Evolutionary conservation across 2,329 filamentous ascomycete species (phyloP).

Genomic region (Tricladium varicosporioides): DNA sequence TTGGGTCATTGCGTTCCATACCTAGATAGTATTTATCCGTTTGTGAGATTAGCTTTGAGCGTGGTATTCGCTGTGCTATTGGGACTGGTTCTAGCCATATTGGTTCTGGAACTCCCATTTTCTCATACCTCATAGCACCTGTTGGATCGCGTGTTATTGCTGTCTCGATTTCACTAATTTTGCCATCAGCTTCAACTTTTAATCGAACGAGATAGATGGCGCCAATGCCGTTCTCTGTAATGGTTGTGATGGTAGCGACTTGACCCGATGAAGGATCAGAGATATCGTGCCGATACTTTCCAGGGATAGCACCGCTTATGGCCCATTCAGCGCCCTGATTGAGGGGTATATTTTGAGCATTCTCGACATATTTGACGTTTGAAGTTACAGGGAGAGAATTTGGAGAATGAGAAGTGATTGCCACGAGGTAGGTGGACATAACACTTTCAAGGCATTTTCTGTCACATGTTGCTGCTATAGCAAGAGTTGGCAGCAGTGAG

Average conservation of each 20-base stretch:
- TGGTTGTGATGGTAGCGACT: slow-evolving; percentile 7
- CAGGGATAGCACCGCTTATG: background rate
- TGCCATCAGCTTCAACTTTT: slow-evolving; percentile 1
- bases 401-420: slow-evolving; percentile 1
- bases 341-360: slow-evolving; percentile 2
- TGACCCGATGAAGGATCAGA: slow-evolving; percentile 3
- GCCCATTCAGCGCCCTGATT: background rate
- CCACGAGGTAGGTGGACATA: slow-evolving; percentile 2
- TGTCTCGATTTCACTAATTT: slow-evolving; percentile 9
- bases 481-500: too few relatives aligned
- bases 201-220: slow-evolving; percentile 8
- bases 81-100: slow-evolving; percentile 9
- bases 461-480: background rate
- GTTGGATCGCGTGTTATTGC: slow-evolving; percentile 7
- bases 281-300: slow-evolving; percentile 6
- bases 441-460: slow-evolving; percentile 1
- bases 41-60: slow-evolving; percentile 1
- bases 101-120: slow-evolving; percentile 5
- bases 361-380: slow-evolving; percentile 7
- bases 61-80: background rate
- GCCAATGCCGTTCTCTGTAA: slow-evolving; percentile 1
- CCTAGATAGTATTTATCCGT: slow-evolving; percentile 10
- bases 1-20: slow-evolving; percentile 5
- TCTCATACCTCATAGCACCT: slow-evolving; percentile 5
- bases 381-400: background rate